These are phyloP conservation scores for Stipa capillata DNA, from an alignment of 176 grass and related monocot genomes.

Conservation along the genomic window DNA sequence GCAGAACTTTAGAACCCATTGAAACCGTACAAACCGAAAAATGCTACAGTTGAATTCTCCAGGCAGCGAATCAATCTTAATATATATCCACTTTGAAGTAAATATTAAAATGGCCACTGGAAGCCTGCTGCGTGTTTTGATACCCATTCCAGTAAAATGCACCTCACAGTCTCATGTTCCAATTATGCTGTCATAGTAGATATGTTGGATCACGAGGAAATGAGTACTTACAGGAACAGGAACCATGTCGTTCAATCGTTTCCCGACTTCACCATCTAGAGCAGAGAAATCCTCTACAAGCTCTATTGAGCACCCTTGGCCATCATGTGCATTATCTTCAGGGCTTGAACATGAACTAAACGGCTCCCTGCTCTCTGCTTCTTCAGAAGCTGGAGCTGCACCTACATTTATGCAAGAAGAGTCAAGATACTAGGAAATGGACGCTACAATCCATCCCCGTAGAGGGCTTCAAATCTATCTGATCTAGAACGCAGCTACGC, in stretches of 20 bases:
- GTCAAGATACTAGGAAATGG: neutral
- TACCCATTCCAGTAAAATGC: neutral
- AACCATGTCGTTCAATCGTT: slow-evolving; percentile 70
- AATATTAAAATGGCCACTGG: neutral
- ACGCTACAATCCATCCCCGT: no score
- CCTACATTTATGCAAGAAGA: neutral
- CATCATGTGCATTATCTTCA: slow-evolving; percentile 14
- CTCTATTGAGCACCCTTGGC: slow-evolving; percentile 1
- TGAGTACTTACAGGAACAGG: slow-evolving; percentile 60
- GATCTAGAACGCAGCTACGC: neutral
- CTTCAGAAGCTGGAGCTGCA: neutral
- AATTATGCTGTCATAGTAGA: neutral
- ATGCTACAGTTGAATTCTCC: neutral
- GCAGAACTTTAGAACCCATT: neutral
- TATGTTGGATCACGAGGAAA: neutral
- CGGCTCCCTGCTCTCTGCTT: slow-evolving; percentile 19
- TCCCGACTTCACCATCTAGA: slow-evolving; percentile 69
- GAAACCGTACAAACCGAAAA: neutral
- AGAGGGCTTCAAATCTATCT: no score
- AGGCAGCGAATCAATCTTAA: neutral
- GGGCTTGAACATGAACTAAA: slow-evolving; percentile 27
- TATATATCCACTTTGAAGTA: neutral
- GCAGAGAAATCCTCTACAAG: slow-evolving; percentile 38
- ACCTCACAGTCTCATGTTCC: neutral
- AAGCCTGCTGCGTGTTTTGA: neutral